Conservation (phyloP, 257 asterid genomes). For the Solanum rostratum region DNA sequence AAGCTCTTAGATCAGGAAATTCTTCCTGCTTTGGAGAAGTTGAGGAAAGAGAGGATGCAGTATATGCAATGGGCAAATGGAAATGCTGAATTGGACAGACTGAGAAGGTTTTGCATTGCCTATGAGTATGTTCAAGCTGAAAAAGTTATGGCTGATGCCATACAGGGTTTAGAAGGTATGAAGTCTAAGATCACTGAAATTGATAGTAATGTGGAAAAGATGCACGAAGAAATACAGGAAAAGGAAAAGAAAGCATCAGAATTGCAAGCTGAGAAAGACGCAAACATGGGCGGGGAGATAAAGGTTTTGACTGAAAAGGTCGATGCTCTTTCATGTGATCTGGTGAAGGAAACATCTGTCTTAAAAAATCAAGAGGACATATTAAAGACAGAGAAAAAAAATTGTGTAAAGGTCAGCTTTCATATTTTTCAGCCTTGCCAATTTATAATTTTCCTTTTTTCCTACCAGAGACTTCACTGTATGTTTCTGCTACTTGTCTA, state of each 20-base stretch:
- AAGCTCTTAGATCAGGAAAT: slow-evolving; percentile 96
- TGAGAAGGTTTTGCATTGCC: slow-evolving; percentile 86
- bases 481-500: neutral
- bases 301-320: slow-evolving; percentile 65
- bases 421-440: neutral
- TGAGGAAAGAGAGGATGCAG: slow-evolving; percentile 92
- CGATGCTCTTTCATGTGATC: slow-evolving; percentile 65
- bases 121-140: slow-evolving; percentile 87
- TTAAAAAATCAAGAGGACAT: slow-evolving; percentile 64
- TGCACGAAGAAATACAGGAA: slow-evolving; percentile 48
- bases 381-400: slow-evolving; percentile 57
- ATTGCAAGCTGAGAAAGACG: slow-evolving; percentile 65
- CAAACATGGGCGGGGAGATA: slow-evolving; percentile 84
- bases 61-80: slow-evolving; percentile 99
- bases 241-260: slow-evolving; percentile 58
- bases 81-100: slow-evolving; percentile 85
- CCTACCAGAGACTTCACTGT: neutral
- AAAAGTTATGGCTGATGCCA: slow-evolving; percentile 54
- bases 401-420: slow-evolving; percentile 48
- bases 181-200: slow-evolving; percentile 48
- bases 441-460: neutral
- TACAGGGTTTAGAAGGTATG: slow-evolving; percentile 53
- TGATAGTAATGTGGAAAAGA: slow-evolving; percentile 37
- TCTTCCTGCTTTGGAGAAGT: slow-evolving; percentile 87
- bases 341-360: slow-evolving; percentile 70